Evolutionary conservation across 352 stramenopile species (phyloP).

Genomic region (Pythium sukuiense): DNA sequence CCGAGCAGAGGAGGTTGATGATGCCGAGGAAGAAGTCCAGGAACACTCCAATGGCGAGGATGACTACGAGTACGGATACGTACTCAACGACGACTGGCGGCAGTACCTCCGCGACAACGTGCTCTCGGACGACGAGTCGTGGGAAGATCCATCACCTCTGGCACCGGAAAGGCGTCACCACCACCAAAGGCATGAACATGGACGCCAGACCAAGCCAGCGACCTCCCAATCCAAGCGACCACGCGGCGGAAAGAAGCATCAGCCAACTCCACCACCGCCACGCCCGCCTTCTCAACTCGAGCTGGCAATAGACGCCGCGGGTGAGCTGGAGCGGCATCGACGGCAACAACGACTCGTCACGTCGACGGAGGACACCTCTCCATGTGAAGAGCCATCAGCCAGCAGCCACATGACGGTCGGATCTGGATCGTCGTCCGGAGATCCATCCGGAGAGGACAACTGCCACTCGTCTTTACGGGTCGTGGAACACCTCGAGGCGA

Average conservation of each 20-base stretch:
- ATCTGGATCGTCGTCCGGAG: background rate
- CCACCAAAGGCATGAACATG: conserved; percentile 8
- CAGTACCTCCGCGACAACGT: conserved; percentile 39
- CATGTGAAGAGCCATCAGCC: background rate
- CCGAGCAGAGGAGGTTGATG: background rate
- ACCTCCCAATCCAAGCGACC: background rate
- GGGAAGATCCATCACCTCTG: background rate
- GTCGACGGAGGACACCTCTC: background rate
- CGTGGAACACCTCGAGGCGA: conserved; percentile 46
- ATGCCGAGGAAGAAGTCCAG: conserved; percentile 2
- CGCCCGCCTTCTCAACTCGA: conserved; percentile 29
- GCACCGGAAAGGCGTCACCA: background rate
- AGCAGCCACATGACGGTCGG: background rate
- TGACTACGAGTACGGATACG: conserved; percentile 72
- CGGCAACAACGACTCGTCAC: conserved; percentile 17
- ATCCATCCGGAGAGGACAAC: background rate
- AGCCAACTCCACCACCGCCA: background rate
- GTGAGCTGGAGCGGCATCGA: conserved; percentile 37
- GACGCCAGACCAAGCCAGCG: background rate
- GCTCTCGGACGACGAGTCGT: conserved; percentile 6
- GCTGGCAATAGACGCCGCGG: conserved; percentile 38
- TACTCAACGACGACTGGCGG: conserved; percentile 75
- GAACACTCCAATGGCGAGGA: conserved; percentile 22
- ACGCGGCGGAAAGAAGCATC: background rate
- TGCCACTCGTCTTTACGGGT: conserved; percentile 10